phyloP scores from a whole-genome alignment of 2,329 filamentous ascomycete genomes.

The Mycogone perniciosa region DNA sequence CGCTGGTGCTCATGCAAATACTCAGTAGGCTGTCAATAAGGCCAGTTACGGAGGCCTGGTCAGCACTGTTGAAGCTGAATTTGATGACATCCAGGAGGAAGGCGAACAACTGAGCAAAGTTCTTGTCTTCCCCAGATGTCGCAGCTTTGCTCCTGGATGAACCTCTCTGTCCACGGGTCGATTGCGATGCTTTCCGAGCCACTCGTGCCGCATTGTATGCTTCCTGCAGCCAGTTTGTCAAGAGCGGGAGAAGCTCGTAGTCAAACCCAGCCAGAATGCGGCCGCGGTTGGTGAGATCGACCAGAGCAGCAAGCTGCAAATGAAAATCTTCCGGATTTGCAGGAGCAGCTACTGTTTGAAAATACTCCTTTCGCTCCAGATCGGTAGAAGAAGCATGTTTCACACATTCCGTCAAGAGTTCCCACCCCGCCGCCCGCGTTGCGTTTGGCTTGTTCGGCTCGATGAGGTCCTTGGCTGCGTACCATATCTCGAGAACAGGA shows the following conservation, averaged over 20 bases:
- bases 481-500: constrained; percentile 57
- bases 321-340: constrained; percentile 58
- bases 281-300: constrained; percentile 55
- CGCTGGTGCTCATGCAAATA: constrained; percentile 63
- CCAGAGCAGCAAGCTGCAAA: constrained; percentile 57
- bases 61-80: constrained; percentile 65
- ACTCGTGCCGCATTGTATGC: constrained; percentile 47
- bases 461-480: constrained; percentile 59
- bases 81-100: constrained; percentile 65
- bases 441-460: constrained; percentile 47
- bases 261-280: constrained; percentile 61
- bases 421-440: constrained; percentile 56
- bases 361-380: constrained; percentile 60
- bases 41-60: constrained; percentile 53
- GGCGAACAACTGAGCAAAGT: constrained; percentile 56
- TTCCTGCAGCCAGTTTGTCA: constrained; percentile 54
- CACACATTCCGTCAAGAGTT: constrained; percentile 59
- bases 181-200: constrained; percentile 43
- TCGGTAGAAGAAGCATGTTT: constrained; percentile 58
- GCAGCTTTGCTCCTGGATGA: constrained; percentile 32
- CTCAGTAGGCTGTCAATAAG: constrained; percentile 57
- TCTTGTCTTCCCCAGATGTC: constrained; percentile 50
- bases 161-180: constrained; percentile 29
- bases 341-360: constrained; percentile 52
- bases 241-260: constrained; percentile 57